These are phyloP conservation scores for Candida verbasci DNA, from an alignment of 805 yeast genomes.

Conservation along the genomic window DNA sequence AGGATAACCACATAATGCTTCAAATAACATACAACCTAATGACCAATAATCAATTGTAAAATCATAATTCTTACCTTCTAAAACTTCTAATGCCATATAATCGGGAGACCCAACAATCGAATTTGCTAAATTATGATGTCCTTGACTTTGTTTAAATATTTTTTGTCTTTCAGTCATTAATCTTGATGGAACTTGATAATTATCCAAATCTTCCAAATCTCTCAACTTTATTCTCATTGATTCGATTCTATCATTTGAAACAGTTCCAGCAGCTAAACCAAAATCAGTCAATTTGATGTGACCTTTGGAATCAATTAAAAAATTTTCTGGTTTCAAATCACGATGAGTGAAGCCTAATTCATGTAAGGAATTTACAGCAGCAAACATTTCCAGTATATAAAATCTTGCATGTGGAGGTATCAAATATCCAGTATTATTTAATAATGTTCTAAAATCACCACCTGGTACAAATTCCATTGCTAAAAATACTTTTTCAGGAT, in stretches of 20 bases:
- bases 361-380: constrained; percentile 89
- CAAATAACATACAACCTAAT: constrained; percentile 94
- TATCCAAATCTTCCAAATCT: constrained; percentile 63
- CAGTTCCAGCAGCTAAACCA: constrained; percentile 95
- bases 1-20: constrained; percentile 93
- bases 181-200: constrained; percentile 56
- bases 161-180: constrained; percentile 84
- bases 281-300: constrained; percentile 94
- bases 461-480: constrained; percentile 99
- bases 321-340: constrained; percentile 94
- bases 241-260: constrained; percentile 88
- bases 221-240: constrained; percentile 72
- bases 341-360: constrained; percentile 95
- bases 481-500: constrained; percentile 78
- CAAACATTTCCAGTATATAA: constrained; percentile 94
- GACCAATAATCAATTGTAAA: constrained; percentile 99
- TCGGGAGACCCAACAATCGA: constrained; percentile 98
- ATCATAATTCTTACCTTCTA: constrained; percentile 90
- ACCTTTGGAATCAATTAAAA: constrained; percentile 83
- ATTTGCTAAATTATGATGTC: constrained; percentile 82
- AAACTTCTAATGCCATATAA: constrained; percentile 96
- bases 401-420: constrained; percentile 95
- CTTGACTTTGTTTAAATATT: constrained; percentile 75
- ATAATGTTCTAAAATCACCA: constrained; percentile 92
- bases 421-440: constrained; percentile 88